A percentile compares a stretch with the other conserved stretches of the same genome.
These are phyloP conservation scores for Melaleuca quinquenervia DNA, from an alignment of 345 rosid species.

Conservation along the genomic window DNA sequence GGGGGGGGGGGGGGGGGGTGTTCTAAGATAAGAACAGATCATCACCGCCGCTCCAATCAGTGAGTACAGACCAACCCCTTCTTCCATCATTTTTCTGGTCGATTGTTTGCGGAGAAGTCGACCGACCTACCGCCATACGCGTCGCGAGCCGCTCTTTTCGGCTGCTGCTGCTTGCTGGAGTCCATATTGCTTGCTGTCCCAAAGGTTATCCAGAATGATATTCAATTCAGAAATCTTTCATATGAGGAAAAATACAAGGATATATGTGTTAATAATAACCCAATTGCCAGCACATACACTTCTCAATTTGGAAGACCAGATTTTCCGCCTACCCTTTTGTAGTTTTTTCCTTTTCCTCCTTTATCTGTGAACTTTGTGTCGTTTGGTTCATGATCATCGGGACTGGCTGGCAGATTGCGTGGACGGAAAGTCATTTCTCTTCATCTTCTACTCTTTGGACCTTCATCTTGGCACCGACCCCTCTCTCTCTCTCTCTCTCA, in stretches of 20 bases:
- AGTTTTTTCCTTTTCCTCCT: not conserved
- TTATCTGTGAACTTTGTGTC: not conserved
- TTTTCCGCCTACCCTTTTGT: not conserved
- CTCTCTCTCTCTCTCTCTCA: not conserved
- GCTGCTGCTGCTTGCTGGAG: not conserved
- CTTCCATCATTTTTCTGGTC: too few species aligned
- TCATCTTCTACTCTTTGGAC: not conserved
- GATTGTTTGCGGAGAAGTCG: not conserved
- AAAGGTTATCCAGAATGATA: not conserved
- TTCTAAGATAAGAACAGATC: not conserved
- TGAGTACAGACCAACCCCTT: too few species aligned
- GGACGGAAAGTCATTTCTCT: slow-evolving; percentile 22
- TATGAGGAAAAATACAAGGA: not conserved
- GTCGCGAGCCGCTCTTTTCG: not conserved
- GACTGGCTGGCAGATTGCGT: slow-evolving; percentile 8
- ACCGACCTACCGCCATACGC: not conserved
- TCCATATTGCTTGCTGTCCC: not conserved
- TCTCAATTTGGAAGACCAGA: not conserved
- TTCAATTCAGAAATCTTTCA: too few species aligned
- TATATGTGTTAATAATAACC: not conserved
- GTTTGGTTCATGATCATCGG: not conserved
- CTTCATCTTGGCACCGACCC: slow-evolving; percentile 10
- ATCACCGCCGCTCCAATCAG: not conserved
- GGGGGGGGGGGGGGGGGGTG: too few species aligned
- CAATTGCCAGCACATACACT: not conserved